Base-by-base conservation (phyloP, 2,329 filamentous ascomycete genomes). In the Arthrobotrys entomopaga region DNA sequence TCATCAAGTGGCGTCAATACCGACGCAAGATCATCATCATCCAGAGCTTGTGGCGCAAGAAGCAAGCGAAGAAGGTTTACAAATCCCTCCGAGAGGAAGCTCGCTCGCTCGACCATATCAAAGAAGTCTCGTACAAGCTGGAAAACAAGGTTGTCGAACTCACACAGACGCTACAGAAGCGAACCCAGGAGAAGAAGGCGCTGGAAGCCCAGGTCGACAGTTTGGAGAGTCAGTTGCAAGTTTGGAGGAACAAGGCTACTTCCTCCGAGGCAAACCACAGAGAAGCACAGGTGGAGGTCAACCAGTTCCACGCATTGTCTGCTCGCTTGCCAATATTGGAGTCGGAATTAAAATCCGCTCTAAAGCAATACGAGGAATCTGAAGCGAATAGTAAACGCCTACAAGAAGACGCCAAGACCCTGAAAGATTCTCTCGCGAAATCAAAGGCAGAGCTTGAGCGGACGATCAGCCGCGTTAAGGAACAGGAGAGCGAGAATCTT, bases 81-180 rank as follows among this genome's bases (percentile, higher is more conserved):
- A 98, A 97, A 87, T 88, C 85, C 78, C 84, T 96, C 75, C 92
- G 95, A 78, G 93, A 97, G 82, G 95, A 99, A 83, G 95, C 95
- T 77, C 91, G 95, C 80, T 96, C 99, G 84, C 87, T 99, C 81
- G 71, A 75, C 64, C 63, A 75, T 52, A 67, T 75, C 71, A 98
- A 98, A 86, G 94, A 98, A 83, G 99, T 99, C 78, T 98, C 95
- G 1, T 99, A 99, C 86, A 98, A 97, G 85, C 85, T 99, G 79
- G 95, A 99, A 82, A 98, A 99, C 87, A 99, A 99, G 88, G 95
- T 99, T 76, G 92, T 99, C 76, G 95, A 99, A 84, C 87, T 99
- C 80, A 99, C 95, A 0, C 95, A 99, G 82, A 92, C 90, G 57
- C 83, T 99, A 79, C 93, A 95, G 77, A 90, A 92, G 8, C 90